Base-by-base conservation (phyloP, 2,329 filamentous ascomycete species). In the Chlorencoelia australis region DNA sequence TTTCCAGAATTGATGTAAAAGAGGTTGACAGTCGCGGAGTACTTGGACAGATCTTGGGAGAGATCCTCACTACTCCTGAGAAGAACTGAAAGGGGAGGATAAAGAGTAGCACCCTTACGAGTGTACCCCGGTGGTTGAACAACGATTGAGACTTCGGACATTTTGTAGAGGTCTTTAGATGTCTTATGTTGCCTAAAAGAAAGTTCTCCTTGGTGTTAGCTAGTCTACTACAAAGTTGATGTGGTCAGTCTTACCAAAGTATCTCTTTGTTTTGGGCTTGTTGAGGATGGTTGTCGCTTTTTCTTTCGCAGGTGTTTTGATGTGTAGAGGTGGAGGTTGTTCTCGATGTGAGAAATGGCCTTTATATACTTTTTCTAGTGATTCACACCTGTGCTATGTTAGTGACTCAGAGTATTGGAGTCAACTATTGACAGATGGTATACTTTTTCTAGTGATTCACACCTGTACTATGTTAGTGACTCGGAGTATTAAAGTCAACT, bases 1-100 rank as follows among this genome's bases (percentile, higher is more conserved):
- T n/a, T n/a, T n/a, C n/a, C n/a, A n/a, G n/a, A n/a, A n/a, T n/a
- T n/a, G n/a, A n/a, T n/a, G 16, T 47, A 40, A 16, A 56, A 35
- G 20, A 56, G 50, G 5, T 52, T 49, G 24, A 43, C 51, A 7
- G 48, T 46, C 4, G 48, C 52, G 45, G 47, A 55, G 5, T 46
- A 49, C 7, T 48, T 42, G 7, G 49, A 45, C 7, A 54, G 45
- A 31, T 52, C 46, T 33, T 45, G 42, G 37, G 50, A 54, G 11
- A 50, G 44, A 30, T 42, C 47, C 10, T 41, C 39, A 7, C 50
- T 46, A 27, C 46, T 51, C 16, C 45, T 45, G 11, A 56, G 40
- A 17, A 40, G 39, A 26, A 48, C 52, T 24, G 48, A 45, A 6
- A 52, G 26, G 29, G 53, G 53, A 30, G 52, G 51, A 28, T 50